Conservation (phyloP, 2,329 filamentous ascomycete genomes). For the Lasiodiplodia sp. region DNA sequence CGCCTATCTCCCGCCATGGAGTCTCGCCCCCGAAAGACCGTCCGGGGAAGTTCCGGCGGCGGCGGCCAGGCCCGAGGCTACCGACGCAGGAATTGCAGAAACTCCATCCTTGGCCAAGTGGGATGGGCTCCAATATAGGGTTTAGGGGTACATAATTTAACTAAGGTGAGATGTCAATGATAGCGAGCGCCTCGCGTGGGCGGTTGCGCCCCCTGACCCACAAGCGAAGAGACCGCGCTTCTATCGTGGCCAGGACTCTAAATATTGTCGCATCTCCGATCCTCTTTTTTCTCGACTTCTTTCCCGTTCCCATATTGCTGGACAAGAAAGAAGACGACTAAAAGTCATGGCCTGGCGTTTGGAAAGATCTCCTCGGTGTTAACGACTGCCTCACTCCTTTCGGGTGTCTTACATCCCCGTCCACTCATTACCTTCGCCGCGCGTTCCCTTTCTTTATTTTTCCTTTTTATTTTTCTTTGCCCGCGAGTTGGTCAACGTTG, state of each 20-base stretch:
- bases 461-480: neutral
- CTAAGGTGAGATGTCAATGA: slow-evolving; percentile 23
- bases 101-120: neutral
- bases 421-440: slow-evolving; percentile 12
- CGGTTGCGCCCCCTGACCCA: slow-evolving; percentile 20
- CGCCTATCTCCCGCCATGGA: neutral
- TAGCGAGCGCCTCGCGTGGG: slow-evolving; percentile 23
- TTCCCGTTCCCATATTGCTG: slow-evolving; percentile 15
- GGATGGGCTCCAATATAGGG: slow-evolving; percentile 12
- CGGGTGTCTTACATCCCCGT: slow-evolving; percentile 4
- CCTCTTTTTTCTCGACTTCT: slow-evolving; percentile 1
- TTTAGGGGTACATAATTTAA: slow-evolving; percentile 29
- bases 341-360: slow-evolving; percentile 16
- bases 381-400: slow-evolving; percentile 4
- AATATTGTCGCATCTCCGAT: slow-evolving; percentile 11
- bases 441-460: slow-evolving; percentile 5
- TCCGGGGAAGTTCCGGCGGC: neutral
- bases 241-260: slow-evolving; percentile 13
- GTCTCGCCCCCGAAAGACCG: neutral
- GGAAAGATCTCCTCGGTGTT: slow-evolving; percentile 6
- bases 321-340: neutral
- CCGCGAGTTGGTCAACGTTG: neutral
- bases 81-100: neutral
- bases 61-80: neutral
- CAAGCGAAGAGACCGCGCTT: slow-evolving; percentile 20